These are phyloP conservation scores for Talaromyces atroroseus DNA, from an alignment of 2,329 filamentous ascomycete species.

Conservation along the genomic window DNA sequence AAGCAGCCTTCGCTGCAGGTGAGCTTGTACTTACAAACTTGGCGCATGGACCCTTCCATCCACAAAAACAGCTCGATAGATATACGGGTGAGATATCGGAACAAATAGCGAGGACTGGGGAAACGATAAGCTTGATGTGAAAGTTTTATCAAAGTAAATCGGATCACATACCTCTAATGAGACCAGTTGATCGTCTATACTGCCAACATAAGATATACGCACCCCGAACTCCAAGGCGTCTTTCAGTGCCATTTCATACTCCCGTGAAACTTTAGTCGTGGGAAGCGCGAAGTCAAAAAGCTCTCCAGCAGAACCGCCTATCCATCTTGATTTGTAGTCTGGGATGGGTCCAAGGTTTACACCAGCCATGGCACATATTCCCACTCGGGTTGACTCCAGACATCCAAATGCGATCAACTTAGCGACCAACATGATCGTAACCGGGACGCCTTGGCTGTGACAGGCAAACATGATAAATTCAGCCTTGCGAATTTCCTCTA, in stretches of 20 bases:
- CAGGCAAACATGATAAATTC: constrained; percentile 91
- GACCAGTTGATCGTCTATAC: constrained; percentile 94
- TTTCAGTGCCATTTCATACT: constrained; percentile 71
- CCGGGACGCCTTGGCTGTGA: constrained; percentile 92
- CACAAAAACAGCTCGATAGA: constrained; percentile 92
- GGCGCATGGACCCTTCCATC: constrained; percentile 87
- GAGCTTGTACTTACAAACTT: constrained; percentile 60
- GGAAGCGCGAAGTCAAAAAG: constrained; percentile 88
- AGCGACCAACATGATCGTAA: constrained; percentile 84
- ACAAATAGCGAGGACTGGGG: constrained; percentile 74
- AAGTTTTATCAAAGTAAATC: constrained; percentile 11
- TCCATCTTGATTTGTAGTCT: constrained; percentile 82
- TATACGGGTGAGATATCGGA: constrained; percentile 80
- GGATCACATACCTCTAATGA: constrained; percentile 67
- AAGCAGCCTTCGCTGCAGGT: neutral
- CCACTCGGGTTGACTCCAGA: constrained; percentile 68
- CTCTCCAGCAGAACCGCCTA: constrained; percentile 87
- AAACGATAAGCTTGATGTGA: constrained; percentile 14
- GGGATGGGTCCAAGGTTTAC: constrained; percentile 90
- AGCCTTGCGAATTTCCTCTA: constrained; percentile 78
- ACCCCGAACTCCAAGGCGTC: constrained; percentile 72
- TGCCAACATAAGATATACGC: constrained; percentile 80
- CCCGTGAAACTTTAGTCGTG: constrained; percentile 72
- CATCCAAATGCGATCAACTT: constrained; percentile 90
- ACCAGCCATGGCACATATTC: constrained; percentile 83